A percentile compares a stretch with the other conserved stretches of the same genome.
Conservation (phyloP, 768 basidiomycete species). For the Vararia minispora region DNA sequence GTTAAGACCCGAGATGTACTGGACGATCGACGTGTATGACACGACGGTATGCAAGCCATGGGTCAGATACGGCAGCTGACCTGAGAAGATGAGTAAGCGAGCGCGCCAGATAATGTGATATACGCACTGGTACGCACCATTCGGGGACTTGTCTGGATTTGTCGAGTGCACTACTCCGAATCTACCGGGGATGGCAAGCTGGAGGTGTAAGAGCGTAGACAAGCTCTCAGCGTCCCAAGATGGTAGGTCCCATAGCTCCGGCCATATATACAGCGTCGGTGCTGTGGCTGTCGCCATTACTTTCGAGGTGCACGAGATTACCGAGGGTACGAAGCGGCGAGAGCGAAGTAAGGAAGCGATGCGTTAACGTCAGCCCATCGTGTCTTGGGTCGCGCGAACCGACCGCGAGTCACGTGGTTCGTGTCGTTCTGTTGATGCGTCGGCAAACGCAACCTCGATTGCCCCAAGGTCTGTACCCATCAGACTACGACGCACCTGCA, state of each 20-base stretch:
- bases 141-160: slow-evolving; percentile 64
- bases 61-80: slow-evolving; percentile 60
- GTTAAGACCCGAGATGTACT: slow-evolving; percentile 45
- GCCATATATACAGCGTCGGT: slow-evolving; percentile 52
- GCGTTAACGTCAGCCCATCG: no score
- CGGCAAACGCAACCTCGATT: no score
- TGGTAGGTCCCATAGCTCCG: slow-evolving; percentile 48
- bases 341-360: no score
- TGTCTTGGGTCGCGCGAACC: no score
- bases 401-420: no score
- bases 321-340: no score
- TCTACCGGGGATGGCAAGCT: slow-evolving; percentile 55
- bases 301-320: no score
- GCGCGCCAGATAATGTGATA: neutral
- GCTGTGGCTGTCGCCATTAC: no score
- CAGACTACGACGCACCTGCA: no score
- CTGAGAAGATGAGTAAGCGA: slow-evolving; percentile 22
- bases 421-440: no score
- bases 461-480: no score
- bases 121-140: slow-evolving; percentile 41
- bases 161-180: slow-evolving; percentile 51
- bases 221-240: slow-evolving; percentile 61
- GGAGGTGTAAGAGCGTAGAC: slow-evolving; percentile 56
- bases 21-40: slow-evolving; percentile 49
- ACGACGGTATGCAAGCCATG: slow-evolving; percentile 42